Evolutionary conservation across 352 stramenopile genomes (phyloP), one percentile per base, ranked within the genome.

Genomic region (Globisporangium mamillatum): DNA sequence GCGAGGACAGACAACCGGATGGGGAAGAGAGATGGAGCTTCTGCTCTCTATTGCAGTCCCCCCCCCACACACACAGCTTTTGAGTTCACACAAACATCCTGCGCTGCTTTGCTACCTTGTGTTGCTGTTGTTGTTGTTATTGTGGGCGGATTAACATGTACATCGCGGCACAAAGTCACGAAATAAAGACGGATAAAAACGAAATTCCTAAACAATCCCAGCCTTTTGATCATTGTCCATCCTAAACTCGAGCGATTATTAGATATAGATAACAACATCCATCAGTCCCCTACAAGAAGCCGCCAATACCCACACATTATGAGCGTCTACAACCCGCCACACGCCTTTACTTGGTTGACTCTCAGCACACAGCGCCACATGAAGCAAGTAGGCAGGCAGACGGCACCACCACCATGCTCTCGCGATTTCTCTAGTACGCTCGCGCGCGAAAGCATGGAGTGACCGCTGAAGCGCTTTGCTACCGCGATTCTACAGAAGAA

Each of bases 251-350:
- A 32, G 4, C 53, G 34, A 60, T 60, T 24, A 25, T 38, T 58
- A 22, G 20, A 27, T 54, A 22, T 22, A 10, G 16, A 22, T 25
- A 25, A 6, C 6, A 4, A 4, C 29, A 62, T 29, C 56, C 32
- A 22, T 36, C 56, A 62, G 32, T 62, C 56, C 36, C 20, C 36
- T 62, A 62, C 56, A 32, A 61, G 9, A 24, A 29, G 20, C n/a
- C 12, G 29, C 29, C 29, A 48, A 14, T 44, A 20, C 22, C 14
- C 24, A 22, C 16, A 14, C 27, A 60, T 34, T 20, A 29, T 25
- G 7, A 24, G 7, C 6, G 48, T 27, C 2, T 18, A 48, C 20
- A 50, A 50, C 18, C n/a, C 32, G 4, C 12, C 32, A 32, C 8
- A 12, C 1, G n/a, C 20, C n/a, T 62, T 27, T 46, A 61, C 55